Percentiles rank a stretch among this genome's conserved stretches.
These are phyloP conservation scores for Drechslerella dactyloides DNA, from an alignment of 2,329 filamentous ascomycete species.

Conservation along the genomic window DNA sequence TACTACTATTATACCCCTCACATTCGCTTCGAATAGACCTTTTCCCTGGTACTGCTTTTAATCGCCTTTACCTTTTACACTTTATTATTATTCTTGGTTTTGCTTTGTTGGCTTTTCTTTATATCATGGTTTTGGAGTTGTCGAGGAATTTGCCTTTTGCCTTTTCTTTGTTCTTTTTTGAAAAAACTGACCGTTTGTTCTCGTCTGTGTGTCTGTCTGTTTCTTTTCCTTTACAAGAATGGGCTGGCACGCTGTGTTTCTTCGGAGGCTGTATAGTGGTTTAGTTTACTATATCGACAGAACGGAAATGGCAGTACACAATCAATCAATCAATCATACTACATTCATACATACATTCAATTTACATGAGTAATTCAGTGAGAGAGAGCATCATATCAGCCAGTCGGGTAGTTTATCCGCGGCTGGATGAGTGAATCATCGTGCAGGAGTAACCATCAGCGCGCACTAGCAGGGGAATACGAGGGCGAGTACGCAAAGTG, in stretches of 20 bases:
- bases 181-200: slow-evolving; percentile 10
- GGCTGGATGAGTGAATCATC: too few relatives aligned
- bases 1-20: slow-evolving; percentile 52
- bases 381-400: too few relatives aligned
- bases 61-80: slow-evolving; percentile 51
- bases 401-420: too few relatives aligned
- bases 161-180: slow-evolving; percentile 21
- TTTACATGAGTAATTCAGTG: too few relatives aligned
- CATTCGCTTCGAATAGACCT: slow-evolving; percentile 52
- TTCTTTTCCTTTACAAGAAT: slow-evolving; percentile 39
- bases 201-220: slow-evolving; percentile 51
- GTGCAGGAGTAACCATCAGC: too few relatives aligned
- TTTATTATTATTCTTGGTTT: slow-evolving; percentile 20
- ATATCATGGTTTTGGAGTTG: slow-evolving; percentile 46
- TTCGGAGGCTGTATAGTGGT: slow-evolving; percentile 30
- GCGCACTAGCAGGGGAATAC: neutral
- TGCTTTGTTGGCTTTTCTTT: slow-evolving; percentile 47
- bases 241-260: slow-evolving; percentile 22
- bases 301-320: slow-evolving; percentile 25
- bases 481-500: neutral
- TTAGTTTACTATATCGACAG: slow-evolving; percentile 49
- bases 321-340: neutral
- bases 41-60: slow-evolving; percentile 24
- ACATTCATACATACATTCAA: too few relatives aligned
- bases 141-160: slow-evolving; percentile 43